Percentiles rank a stretch among this genome's conserved stretches.
Evolutionary conservation across 176 grass and related monocot genomes (phyloP).

Genomic region (Aegilops speltoides): DNA sequence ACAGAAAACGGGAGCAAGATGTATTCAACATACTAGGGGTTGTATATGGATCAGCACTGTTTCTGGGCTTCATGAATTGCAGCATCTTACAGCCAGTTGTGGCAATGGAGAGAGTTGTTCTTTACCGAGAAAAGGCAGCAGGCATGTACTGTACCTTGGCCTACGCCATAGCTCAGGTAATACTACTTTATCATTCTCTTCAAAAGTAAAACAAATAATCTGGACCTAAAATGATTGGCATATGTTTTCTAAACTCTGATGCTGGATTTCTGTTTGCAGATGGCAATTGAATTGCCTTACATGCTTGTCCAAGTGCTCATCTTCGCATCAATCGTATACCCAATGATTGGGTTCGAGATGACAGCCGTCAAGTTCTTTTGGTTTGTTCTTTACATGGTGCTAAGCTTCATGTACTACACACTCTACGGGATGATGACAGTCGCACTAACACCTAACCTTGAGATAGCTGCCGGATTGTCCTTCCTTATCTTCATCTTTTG

Average conservation of each 20-base stretch:
- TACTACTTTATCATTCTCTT: background rate
- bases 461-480: conserved; percentile 66
- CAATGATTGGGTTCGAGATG: conserved; percentile 70
- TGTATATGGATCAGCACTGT: conserved; percentile 56
- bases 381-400: conserved; percentile 61
- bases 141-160: conserved; percentile 77
- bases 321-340: conserved; percentile 55
- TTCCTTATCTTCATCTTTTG: conserved; percentile 76
- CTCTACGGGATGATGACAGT: conserved; percentile 82
- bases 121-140: conserved; percentile 67
- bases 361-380: conserved; percentile 50
- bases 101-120: conserved; percentile 55
- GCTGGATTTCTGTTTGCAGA: conserved; percentile 28
- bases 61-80: conserved; percentile 75
- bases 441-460: conserved; percentile 65
- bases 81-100: conserved; percentile 72
- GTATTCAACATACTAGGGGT: conserved; percentile 79
- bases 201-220: background rate
- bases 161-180: conserved; percentile 70
- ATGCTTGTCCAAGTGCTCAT: conserved; percentile 61
- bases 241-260: background rate
- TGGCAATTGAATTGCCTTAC: conserved; percentile 57
- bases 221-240: background rate
- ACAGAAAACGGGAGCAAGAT: conserved; percentile 75
- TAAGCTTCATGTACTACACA: conserved; percentile 74